Evolutionary conservation across 495 filamentous ascomycete genomes (phyloP), one percentile per base, ranked within the genome.

Genomic region (Talaromyces borbonicus): DNA sequence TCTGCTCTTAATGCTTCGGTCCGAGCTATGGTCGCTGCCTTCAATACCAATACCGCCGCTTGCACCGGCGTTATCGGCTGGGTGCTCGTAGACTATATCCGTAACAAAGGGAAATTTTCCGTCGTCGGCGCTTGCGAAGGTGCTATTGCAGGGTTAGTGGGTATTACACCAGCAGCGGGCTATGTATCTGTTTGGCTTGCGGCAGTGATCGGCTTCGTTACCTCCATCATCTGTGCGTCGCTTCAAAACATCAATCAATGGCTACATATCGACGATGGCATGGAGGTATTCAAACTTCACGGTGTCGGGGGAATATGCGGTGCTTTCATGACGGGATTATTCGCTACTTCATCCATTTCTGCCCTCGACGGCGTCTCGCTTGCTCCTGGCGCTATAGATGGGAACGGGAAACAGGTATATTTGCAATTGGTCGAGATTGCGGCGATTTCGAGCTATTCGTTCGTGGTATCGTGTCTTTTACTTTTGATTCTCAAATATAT

Each of bases 271-370:
- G 79, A 83, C 51, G 77, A 81, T 46, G 73, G 74, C 2, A 66
- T 81, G 61, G 75, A 80, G 47, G 76, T 82, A 15, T 81, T 81
- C 61, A 78, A 77, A 48, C 68, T 80, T 19, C 77, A 82, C 54
- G 78, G 74, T 9, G 58, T 79, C 26, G 79, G 78, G 20, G 79
- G 79, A 1, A 76, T 79, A 61, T 60, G 75, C 19, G 79, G 79
- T 3, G 65, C 68, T n/a, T 76, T 82, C 55, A 53, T 81, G 38
- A 81, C 77, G 0, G 77, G 78, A 0, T 71, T 81, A 40, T 81
- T 81, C 48, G 77, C 79, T n/a, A 61, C 56, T 20, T 43, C 56
- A 15, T 65, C 59, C n/a, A 56, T 69, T 27, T 65, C 63, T 2
- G 54, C 57, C 6, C 60, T 78, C 18, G 74, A 80, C 41, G 73